Base-by-base conservation (phyloP, 768 basidiomycete species). In the Neoboletus subvelutipes region DNA sequence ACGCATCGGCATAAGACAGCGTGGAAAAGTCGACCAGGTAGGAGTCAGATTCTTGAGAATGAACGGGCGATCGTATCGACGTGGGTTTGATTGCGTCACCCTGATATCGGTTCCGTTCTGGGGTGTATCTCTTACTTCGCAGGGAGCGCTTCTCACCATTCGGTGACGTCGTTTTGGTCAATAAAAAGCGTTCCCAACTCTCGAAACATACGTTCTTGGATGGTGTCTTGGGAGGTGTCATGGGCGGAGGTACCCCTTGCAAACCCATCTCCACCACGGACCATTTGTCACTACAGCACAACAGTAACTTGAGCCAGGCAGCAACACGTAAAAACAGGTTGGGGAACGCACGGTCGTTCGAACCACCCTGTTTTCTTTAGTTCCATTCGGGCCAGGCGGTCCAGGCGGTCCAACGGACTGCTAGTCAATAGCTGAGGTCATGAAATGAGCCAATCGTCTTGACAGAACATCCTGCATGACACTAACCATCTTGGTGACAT, bases 321-420 rank as follows among this genome's bases (percentile, higher is more conserved):
- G 18, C 6, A 26, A n/a, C 40, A n/a, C 17, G 2, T 20, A 18
- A 39, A 17, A 20, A 34, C 28, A 20, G 24, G 1, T 11, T 12
- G 15, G 3, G 10, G 3, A 17, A 57, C 68, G 8, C 48, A 70
- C 69, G 29, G 40, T 61, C 70, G 68, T 59, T 70, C 69, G 6
- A 70, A 58, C 69, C 69, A 70, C 22, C 71, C 71, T 5, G 66
- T 61, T 42, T 64, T 72, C 58, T 70, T 72, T 10, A 70, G 41
- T 28, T 70, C 71, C 45, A 59, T 60, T 31, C 69, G 58, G 2
- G 71, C 69, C 50, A 70, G 45, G 2, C 61, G 62, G 39, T 70
- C 69, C 1, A 71, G 67, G 13, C 69, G 69, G 45, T 71, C 69
- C 50, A 71, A 41, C 4, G 71, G 69, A 55, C 69, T 71, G 31